phyloP scores from a whole-genome alignment of 2,329 filamentous ascomycete species.

The Verticillium albo-atrum region DNA sequence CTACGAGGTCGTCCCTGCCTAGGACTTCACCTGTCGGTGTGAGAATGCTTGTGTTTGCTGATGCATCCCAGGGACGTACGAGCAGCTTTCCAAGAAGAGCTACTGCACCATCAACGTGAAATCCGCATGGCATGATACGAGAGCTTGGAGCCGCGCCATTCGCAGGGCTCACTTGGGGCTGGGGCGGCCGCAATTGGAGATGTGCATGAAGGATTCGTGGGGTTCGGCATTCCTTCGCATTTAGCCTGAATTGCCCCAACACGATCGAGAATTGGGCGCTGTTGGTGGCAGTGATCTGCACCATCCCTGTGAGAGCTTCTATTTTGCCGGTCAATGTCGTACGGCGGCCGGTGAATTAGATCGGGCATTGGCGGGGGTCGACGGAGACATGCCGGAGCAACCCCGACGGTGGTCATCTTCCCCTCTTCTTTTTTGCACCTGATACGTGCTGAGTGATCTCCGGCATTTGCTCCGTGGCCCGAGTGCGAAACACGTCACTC shows the following conservation, averaged over 20 bases:
- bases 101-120: no score
- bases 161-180: no score
- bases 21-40: no score
- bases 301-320: background rate
- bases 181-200: background rate
- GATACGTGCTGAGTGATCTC: background rate
- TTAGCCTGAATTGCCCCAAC: background rate
- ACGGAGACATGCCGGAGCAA: background rate
- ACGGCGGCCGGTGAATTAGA: background rate
- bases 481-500: background rate
- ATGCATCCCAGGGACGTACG: no score
- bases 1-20: no score
- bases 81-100: no score
- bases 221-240: background rate
- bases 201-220: background rate
- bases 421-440: background rate
- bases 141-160: no score
- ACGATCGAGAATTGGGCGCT: background rate
- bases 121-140: no score
- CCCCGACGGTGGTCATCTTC: background rate
- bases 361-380: background rate
- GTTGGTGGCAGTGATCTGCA: background rate
- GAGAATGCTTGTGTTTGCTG: no score
- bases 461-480: background rate
- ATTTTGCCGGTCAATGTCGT: background rate